Conservation (phyloP, 148 eudicot genomes). For the Bassia scoparia region DNA sequence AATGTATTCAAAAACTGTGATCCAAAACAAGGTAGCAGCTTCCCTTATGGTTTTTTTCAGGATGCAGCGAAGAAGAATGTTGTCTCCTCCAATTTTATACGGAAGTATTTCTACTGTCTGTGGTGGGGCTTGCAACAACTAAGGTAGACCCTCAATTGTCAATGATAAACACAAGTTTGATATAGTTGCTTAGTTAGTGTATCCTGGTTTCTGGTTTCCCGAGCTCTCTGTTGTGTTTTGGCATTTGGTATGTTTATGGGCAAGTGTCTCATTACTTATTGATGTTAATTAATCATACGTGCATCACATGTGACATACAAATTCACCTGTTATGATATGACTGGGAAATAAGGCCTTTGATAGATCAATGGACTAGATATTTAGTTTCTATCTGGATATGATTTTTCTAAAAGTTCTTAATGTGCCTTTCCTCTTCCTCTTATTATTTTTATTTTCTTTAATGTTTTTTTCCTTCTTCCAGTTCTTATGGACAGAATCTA, state of each 20-base stretch:
- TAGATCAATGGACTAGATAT: not conserved
- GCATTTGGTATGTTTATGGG: too few species aligned
- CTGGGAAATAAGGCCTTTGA: not conserved
- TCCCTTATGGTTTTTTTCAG: constrained; percentile 70
- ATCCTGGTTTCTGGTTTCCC: not conserved
- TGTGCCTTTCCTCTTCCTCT: not conserved
- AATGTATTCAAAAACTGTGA: constrained; percentile 56
- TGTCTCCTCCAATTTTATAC: constrained; percentile 59
- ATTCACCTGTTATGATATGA: too few species aligned
- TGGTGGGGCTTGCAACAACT: constrained; percentile 98
- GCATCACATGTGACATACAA: too few species aligned
- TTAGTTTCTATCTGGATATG: not conserved
- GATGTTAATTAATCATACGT: too few species aligned
- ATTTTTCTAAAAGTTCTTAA: constrained; percentile 8
- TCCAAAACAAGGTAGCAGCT: constrained; percentile 41
- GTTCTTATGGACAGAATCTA: constrained; percentile 93
- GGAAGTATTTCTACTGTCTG: constrained; percentile 86
- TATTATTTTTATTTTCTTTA: too few species aligned
- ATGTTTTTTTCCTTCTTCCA: too few species aligned
- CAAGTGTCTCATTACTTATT: too few species aligned
- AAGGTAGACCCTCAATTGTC: constrained; percentile 44
- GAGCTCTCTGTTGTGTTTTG: too few species aligned
- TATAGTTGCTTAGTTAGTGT: not conserved
- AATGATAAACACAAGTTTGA: not conserved
- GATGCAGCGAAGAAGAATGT: constrained; percentile 68